These are phyloP conservation scores for Sporothrix phasma DNA, from an alignment of 2,329 filamentous ascomycete genomes.

Conservation along the genomic window DNA sequence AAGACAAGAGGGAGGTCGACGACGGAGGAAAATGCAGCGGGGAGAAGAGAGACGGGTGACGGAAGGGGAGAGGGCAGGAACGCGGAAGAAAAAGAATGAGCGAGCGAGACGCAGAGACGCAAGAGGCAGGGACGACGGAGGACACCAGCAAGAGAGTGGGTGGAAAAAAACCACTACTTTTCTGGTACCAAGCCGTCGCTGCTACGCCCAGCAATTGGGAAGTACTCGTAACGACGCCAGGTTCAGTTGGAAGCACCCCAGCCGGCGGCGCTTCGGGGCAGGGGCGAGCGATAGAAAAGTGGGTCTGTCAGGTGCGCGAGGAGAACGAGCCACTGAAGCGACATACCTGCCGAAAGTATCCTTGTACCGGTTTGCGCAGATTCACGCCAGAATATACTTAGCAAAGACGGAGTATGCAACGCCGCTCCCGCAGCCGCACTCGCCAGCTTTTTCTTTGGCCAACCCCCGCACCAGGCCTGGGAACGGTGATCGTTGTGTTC, in stretches of 20 bases:
- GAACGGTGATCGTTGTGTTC: not conserved
- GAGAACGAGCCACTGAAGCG: not conserved
- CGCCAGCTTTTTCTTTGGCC: conserved; percentile 1
- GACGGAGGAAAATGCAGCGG: not conserved
- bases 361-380: not conserved
- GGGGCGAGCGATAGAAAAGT: conserved; percentile 14
- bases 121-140: conserved; percentile 8
- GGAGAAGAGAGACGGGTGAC: not conserved
- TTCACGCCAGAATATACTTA: not conserved
- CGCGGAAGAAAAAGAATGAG: not conserved
- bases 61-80: conserved; percentile 1
- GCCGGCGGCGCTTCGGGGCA: conserved; percentile 16
- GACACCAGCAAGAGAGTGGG: not conserved
- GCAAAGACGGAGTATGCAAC: too few species aligned
- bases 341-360: conserved; percentile 1
- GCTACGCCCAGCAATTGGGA: not conserved
- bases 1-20: not conserved
- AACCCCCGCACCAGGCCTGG: not conserved
- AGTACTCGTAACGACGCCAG: conserved; percentile 1
- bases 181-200: not conserved
- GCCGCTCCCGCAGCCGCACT: conserved; percentile 6
- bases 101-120: not conserved
- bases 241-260: not conserved
- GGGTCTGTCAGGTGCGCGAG: conserved; percentile 1
- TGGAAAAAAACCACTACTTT: conserved; percentile 2